Percentiles rank a stretch among this genome's conserved stretches.
Conservation (phyloP, 1,139 yeast genomes). For the Yamadazyma trypodendri region DNA sequence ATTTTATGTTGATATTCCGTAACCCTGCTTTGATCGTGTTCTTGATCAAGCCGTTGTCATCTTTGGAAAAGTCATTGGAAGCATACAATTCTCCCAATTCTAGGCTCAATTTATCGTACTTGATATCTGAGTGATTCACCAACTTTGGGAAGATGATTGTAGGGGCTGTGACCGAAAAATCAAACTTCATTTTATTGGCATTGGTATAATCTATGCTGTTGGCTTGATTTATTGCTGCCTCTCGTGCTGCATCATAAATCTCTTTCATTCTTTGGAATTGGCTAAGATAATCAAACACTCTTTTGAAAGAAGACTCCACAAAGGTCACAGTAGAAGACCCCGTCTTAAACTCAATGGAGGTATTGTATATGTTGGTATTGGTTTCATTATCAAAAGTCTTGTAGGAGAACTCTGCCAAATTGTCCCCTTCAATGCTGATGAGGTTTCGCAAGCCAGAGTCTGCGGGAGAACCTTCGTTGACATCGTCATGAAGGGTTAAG, state of each 20-base stretch:
- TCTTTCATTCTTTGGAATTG: constrained; percentile 85
- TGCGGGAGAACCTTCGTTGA: constrained; percentile 59
- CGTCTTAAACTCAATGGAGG: constrained; percentile 64
- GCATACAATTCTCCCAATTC: constrained; percentile 84
- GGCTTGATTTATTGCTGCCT: constrained; percentile 73
- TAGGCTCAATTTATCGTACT: constrained; percentile 63
- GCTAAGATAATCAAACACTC: constrained; percentile 63
- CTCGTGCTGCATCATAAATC: constrained; percentile 82
- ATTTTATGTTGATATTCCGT: constrained; percentile 63
- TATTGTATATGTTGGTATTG: constrained; percentile 49
- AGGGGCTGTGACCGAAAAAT: constrained; percentile 76
- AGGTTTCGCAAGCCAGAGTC: constrained; percentile 64
- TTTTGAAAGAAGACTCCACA: constrained; percentile 75
- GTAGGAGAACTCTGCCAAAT: constrained; percentile 78
- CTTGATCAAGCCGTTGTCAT: constrained; percentile 19
- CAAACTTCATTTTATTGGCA: constrained; percentile 65
- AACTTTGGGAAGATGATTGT: constrained; percentile 73
- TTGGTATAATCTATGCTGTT: constrained; percentile 52
- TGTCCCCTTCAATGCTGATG: constrained; percentile 77
- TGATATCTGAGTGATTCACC: constrained; percentile 37
- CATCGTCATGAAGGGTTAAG: constrained; percentile 73
- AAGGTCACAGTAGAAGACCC: constrained; percentile 76
- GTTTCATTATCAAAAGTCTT: constrained; percentile 71
- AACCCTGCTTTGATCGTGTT: constrained; percentile 67
- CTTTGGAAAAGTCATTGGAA: constrained; percentile 51